phyloP scores from a whole-genome alignment of 768 basidiomycete genomes.

The Candolleomyces aberdarensis region DNA sequence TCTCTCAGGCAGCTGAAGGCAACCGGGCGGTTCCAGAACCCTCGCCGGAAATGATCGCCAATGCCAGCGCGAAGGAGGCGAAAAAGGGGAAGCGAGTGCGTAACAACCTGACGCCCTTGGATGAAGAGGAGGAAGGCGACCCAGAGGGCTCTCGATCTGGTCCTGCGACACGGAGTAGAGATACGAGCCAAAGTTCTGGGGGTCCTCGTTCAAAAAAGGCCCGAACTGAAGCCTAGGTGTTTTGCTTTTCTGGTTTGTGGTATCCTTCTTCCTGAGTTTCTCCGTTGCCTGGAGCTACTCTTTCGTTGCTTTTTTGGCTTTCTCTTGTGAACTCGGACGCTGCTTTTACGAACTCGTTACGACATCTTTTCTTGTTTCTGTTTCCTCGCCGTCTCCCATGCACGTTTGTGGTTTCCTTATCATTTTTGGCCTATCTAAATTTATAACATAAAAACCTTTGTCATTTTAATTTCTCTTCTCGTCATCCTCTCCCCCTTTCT shows the following conservation, averaged over 20 bases:
- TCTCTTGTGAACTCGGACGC: background rate
- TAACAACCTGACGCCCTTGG: conserved; percentile 40
- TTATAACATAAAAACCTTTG: background rate
- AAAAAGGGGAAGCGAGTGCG: conserved; percentile 38
- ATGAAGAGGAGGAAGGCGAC: conserved; percentile 28
- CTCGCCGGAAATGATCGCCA: conserved; percentile 54
- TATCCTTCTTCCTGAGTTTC: background rate
- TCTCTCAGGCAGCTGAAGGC: conserved; percentile 44
- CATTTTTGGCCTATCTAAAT: background rate
- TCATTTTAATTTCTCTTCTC: background rate
- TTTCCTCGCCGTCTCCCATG: background rate
- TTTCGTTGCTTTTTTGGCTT: background rate
- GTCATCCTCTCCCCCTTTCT: background rate
- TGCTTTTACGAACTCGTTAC: background rate
- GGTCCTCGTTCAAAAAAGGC: background rate
- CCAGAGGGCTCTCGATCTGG: background rate
- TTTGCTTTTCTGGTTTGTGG: background rate
- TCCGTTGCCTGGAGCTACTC: background rate
- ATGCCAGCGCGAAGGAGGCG: conserved; percentile 23
- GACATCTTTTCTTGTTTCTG: background rate
- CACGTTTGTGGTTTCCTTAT: background rate
- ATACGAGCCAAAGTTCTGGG: background rate
- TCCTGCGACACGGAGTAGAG: background rate
- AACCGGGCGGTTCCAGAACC: conserved; percentile 43
- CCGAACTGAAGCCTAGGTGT: background rate